Base-by-base conservation (phyloP, 139 green algal genomes). In the Zygnema circumcarinatum region DNA sequence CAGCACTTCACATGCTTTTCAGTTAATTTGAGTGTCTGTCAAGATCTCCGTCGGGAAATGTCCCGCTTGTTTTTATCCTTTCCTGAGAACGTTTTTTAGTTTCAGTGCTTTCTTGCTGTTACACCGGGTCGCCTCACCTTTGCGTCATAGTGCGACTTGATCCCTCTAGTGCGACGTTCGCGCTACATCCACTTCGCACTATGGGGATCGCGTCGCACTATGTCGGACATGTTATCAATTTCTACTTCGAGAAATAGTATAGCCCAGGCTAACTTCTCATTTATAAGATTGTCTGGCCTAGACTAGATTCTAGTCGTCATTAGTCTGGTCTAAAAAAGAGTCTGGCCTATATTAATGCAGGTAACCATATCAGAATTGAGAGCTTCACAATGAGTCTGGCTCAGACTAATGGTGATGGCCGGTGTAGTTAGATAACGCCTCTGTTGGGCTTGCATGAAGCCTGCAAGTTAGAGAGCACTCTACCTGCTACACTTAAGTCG, bases 41-140 rank as follows among this genome's bases (percentile, higher is more conserved):
- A 25, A 11, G 3, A 16, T 39, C 35, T 78, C 11, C 16, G 11
- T 25, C 69, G 16, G 16, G 69, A 39, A 78, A 33, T 33, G 56
- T 52, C 7, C 11, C 7, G 11, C 69, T 39, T 78, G 54, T 82
- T 38, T 42, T 84, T 81, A 25, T 82, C 7, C 7, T 41, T 25
- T 82, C 54, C 16, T 39, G 74, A 68, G 54, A 41, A 73, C 76
- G 7, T 52, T 16, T 11, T 38, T 52, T 39, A 84, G 53, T 82
- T 3, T 84, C 38, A 68, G 40, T 41, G 54, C 75, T 39, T 41
- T 42, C 75, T 84, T 81, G 76, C 7, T 81, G 16, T 39, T 81
- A 3, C 7, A 16, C 3, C 16, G 38, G 47, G 35, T 42, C 11
- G 76, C 11, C 11, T 39, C 76, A 29, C 16, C 41, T 39, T 83